A percentile compares a stretch with the other conserved stretches of the same genome.
Conservation (phyloP, 805 yeast genomes). For the Nakazawaea pomicola region DNA sequence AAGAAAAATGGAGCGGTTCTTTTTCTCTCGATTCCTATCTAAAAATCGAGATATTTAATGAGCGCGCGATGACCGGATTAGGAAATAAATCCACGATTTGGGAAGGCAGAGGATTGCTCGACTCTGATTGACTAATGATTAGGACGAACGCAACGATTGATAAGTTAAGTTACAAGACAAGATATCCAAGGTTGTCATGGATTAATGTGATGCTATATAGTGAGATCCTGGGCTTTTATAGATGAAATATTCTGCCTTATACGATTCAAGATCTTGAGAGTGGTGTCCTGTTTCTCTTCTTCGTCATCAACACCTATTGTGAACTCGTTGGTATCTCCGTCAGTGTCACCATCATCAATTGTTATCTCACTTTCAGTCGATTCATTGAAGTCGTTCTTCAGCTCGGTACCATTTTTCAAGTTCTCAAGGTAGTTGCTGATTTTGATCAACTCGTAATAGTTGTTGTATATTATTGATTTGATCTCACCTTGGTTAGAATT, state of each 20-base stretch:
- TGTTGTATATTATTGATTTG: constrained; percentile 69
- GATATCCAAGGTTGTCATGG: too few relatives aligned
- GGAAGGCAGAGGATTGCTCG: too few relatives aligned
- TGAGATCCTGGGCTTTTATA: constrained; percentile 14
- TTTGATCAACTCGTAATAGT: constrained; percentile 68
- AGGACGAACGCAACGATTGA: too few relatives aligned
- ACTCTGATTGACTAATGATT: too few relatives aligned
- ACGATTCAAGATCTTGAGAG: constrained; percentile 19
- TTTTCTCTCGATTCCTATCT: too few relatives aligned
- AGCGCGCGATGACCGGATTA: too few relatives aligned
- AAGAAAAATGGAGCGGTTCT: too few relatives aligned
- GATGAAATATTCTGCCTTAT: constrained; percentile 20
- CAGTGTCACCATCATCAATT: constrained; percentile 2
- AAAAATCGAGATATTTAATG: too few relatives aligned
- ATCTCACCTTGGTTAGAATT: constrained; percentile 55
- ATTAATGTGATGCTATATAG: too few relatives aligned
- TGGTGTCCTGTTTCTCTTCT: constrained; percentile 16
- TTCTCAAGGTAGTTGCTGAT: constrained; percentile 51
- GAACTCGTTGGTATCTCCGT: constrained; percentile 13
- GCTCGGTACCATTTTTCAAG: constrained; percentile 19
- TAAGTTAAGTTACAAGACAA: too few relatives aligned
- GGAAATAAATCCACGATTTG: too few relatives aligned
- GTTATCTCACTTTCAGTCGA: neutral
- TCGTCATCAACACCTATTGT: constrained; percentile 13
- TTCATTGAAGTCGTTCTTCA: neutral